These are phyloP conservation scores for Trichomonascaceae sp. DNA, from an alignment of 1,139 yeast genomes.

Conservation along the genomic window DNA sequence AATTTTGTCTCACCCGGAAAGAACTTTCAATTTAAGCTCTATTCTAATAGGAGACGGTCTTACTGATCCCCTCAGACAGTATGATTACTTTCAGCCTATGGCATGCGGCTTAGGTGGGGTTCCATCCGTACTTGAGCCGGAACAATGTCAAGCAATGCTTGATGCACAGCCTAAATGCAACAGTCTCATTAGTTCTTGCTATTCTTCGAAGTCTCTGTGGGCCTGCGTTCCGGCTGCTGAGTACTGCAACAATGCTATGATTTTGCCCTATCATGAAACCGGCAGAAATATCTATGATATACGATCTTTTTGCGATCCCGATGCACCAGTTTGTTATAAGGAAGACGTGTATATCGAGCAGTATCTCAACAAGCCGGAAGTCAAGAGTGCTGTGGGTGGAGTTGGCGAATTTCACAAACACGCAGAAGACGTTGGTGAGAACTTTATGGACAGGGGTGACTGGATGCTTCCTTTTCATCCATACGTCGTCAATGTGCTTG, in stretches of 20 bases:
- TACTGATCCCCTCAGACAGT: conserved; percentile 68
- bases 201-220: conserved; percentile 46
- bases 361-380: conserved; percentile 54
- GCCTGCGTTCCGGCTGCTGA: conserved; percentile 57
- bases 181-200: conserved; percentile 48
- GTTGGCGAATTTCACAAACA: conserved; percentile 56
- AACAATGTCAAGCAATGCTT: conserved; percentile 53
- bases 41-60: conserved; percentile 80
- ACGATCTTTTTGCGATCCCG: conserved; percentile 51
- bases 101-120: conserved; percentile 81
- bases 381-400: conserved; percentile 55
- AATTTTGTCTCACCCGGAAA: conserved; percentile 55
- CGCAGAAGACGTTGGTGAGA: conserved; percentile 48
- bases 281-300: conserved; percentile 68
- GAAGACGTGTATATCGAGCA: conserved; percentile 50
- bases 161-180: conserved; percentile 53
- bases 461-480: conserved; percentile 60
- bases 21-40: conserved; percentile 61
- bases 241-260: conserved; percentile 60
- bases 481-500: conserved; percentile 52
- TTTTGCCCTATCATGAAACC: conserved; percentile 50
- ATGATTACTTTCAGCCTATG: conserved; percentile 69
- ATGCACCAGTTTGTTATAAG: conserved; percentile 51
- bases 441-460: conserved; percentile 57
- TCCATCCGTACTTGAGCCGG: conserved; percentile 55